Evolutionary conservation across 192 early-diverging fungal species (phyloP).

Genomic region (Backusella parvicylindrica): DNA sequence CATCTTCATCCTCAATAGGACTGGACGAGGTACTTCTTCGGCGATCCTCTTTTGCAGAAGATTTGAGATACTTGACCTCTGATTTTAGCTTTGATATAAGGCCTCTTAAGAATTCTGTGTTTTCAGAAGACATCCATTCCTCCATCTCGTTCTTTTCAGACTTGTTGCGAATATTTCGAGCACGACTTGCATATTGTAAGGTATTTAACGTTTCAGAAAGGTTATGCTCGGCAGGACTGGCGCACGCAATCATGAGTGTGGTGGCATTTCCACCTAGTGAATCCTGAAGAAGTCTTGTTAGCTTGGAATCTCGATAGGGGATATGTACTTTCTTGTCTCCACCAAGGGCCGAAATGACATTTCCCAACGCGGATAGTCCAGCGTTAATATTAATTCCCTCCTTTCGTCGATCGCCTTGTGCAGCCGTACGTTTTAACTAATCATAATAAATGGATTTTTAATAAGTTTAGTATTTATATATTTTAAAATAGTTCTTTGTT

Average conservation of each 20-base stretch:
- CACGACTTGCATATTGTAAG: slow-evolving; percentile 94
- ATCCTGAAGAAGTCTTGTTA: slow-evolving; percentile 95
- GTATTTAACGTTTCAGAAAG: slow-evolving; percentile 92
- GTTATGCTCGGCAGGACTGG: slow-evolving; percentile 79
- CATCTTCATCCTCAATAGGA: neutral
- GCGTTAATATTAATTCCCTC: slow-evolving; percentile 98
- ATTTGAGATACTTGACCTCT: slow-evolving; percentile 35
- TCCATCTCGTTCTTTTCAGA: slow-evolving; percentile 51
- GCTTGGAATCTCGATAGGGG: slow-evolving; percentile 96
- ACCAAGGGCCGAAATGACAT: slow-evolving; percentile 93
- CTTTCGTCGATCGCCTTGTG: slow-evolving; percentile 87
- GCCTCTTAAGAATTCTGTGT: slow-evolving; percentile 60
- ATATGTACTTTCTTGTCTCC: slow-evolving; percentile 70
- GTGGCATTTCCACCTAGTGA: slow-evolving; percentile 89
- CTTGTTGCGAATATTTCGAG: slow-evolving; percentile 78
- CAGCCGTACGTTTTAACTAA: slow-evolving; percentile 83
- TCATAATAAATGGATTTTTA: neutral
- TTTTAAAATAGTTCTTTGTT: neutral
- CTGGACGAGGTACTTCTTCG: neutral
- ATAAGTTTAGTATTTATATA: neutral
- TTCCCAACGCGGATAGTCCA: slow-evolving; percentile 90
- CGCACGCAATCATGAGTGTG: slow-evolving; percentile 93
- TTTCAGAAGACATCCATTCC: slow-evolving; percentile 59
- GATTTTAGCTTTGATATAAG: slow-evolving; percentile 58
- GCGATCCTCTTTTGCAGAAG: neutral